A percentile compares a stretch with the other conserved stretches of the same genome.
phyloP scores from a whole-genome alignment of 768 basidiomycete species.

The Amanita pseudoporphyria region DNA sequence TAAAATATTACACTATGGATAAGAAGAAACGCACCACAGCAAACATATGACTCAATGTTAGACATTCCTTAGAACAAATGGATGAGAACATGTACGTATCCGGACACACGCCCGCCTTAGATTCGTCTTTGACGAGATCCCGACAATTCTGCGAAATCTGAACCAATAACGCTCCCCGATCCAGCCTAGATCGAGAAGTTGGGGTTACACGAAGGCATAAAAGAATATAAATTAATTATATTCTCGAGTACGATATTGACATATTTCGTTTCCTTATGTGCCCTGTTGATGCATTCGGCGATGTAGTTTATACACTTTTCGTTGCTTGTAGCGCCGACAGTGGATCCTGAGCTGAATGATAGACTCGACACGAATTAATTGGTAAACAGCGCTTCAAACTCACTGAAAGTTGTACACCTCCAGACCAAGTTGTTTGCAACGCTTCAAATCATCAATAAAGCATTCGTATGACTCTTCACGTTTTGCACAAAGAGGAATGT shows the following conservation, averaged over 20 bases:
- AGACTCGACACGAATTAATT: neutral
- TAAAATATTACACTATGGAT: neutral
- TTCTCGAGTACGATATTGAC: conserved; percentile 72
- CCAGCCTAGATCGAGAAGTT: conserved; percentile 46
- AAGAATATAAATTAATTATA: conserved; percentile 43
- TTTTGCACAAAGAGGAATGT: conserved; percentile 34
- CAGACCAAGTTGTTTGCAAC: conserved; percentile 72
- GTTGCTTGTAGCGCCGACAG: conserved; percentile 56
- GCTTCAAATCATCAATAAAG: conserved; percentile 72
- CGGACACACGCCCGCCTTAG: conserved; percentile 70
- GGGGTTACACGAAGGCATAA: neutral
- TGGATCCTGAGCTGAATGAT: conserved; percentile 59
- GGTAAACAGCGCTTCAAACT: conserved; percentile 18
- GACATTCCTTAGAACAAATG: neutral
- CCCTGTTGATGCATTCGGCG: conserved; percentile 66
- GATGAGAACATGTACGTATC: conserved; percentile 65
- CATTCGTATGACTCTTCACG: conserved; percentile 67
- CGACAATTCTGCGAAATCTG: conserved; percentile 55
- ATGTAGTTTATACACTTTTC: conserved; percentile 55
- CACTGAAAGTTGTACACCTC: conserved; percentile 81
- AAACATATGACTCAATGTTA: conserved; percentile 46
- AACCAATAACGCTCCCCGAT: conserved; percentile 69
- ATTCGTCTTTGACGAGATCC: conserved; percentile 59
- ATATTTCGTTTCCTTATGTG: conserved; percentile 46
- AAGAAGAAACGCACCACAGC: conserved; percentile 44